Evolutionary conservation across 2,329 filamentous ascomycete species (phyloP), one percentile per base, ranked within the genome.

Genomic region (Botrytis tulipae): DNA sequence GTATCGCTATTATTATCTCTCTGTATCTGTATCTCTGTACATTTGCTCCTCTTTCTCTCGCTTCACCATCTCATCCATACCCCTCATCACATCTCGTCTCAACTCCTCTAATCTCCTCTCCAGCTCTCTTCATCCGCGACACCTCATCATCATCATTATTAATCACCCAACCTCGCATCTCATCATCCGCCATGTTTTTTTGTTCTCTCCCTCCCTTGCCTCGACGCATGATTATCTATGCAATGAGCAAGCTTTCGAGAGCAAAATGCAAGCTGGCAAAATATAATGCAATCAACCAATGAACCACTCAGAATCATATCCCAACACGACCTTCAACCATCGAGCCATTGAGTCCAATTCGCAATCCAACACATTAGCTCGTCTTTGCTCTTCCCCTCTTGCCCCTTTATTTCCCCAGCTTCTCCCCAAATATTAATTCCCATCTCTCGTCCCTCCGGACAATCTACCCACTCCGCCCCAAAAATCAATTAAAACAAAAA

Each of bases 281-380:
- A 63, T 25, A 40, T n/a, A 37, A 68, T 68, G 35, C 65, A 54
- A 68, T 54, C 65, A 68, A 57, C 48, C 65, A 68, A 68, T 57
- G 25, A 32, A 18, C 51, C n/a, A 18, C 48, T 51, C 46, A 35
- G n/a, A 57, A 35, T 68, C 65, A 68, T 62, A 60, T 70, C 68
- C 42, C 54, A 62, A 57, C 12, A n/a, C 37, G 20, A 20, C 37
- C 20, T 57, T 12, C 48, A 60, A 18, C 51, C 67, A 60, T 42
- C 37, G n/a, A 70, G 10, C 68, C 42, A 70, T 46, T 59, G 51
- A 70, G 42, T 70, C 57, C 37, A 70, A 70, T 70, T n/a, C 68
- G 5, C 48, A 68, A 68, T 68, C 65, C 65, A 68, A 68, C 65
- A 70, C 59, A 35, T 62, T 22, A 70, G 12, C n/a, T 44, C 29